Base-by-base conservation (phyloP, 1,139 yeast genomes). In the Spathaspora sp. region DNA sequence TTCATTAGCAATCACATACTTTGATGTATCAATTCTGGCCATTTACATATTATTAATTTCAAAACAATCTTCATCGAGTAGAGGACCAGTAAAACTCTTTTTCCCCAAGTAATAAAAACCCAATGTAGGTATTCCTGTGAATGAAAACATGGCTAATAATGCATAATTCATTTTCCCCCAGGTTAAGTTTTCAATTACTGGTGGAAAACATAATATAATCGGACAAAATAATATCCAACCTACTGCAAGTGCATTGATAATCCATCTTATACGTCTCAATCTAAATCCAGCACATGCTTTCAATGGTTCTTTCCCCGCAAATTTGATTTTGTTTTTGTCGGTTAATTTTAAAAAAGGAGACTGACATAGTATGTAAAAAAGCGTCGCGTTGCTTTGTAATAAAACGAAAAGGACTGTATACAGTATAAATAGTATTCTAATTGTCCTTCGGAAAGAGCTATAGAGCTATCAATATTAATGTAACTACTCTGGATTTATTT, bases 241-340 rank as follows among this genome's bases (percentile, higher is more conserved):
- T 10, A 86, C 74, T 27, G 90, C 80, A 2, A 82, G 60, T 1
- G 76, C 61, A 56, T 86, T 85, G 47, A 88, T 70, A 15, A 81
- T 51, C 76, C 87, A 84, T 0, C 95, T 91, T 41, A 84, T 65
- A 55, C 74, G 80, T 45, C 81, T 75, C 47, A 89, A 71, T 53
- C 84, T 78, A 64, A 87, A 85, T 1, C 87, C 84, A 0, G 91
- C 85, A n/a, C n/a, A n/a, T n/a, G n/a, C n/a, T n/a, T n/a, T n/a
- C n/a, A n/a, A n/a, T n/a, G n/a, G n/a, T n/a, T n/a, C n/a, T n/a
- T n/a, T n/a, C n/a, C n/a, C n/a, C n/a, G n/a, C n/a, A n/a, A n/a
- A n/a, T n/a, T n/a, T n/a, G n/a, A n/a, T n/a, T n/a, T n/a, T n/a
- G n/a, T n/a, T n/a, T n/a, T n/a, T n/a, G n/a, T n/a, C n/a, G n/a